Evolutionary conservation across 371 early-diverging fungal genomes (phyloP), one percentile per base, ranked within the genome.

Genomic region (Mortierella sp.): DNA sequence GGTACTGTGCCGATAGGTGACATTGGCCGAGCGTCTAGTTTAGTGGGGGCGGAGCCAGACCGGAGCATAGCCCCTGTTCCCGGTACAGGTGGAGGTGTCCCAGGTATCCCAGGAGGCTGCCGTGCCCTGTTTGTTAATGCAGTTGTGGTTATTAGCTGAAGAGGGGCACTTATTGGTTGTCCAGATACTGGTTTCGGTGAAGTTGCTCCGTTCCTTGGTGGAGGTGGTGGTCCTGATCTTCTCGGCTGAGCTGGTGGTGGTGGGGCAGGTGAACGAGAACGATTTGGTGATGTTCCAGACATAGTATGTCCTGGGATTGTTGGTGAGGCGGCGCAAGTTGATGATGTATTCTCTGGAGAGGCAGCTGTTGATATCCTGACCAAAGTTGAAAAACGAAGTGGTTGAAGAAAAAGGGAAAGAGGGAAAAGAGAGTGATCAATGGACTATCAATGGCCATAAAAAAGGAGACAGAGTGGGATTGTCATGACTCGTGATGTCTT

Each of bases 201-300:
- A 10, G 35, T 57, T 57, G 57, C 57, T 34, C 57, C 57, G 34
- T 57, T 57, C n/a, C 57, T 29, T n/a, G 57, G 57, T 17, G 57
- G 57, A 10, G 57, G 57, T n/a, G 57, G 57, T 2, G 57, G 57
- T 0, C 57, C 68, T 67, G 29, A 26, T 53, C 53, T 53, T 53
- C 53, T 53, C 26, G 53, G 53, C 10, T 53, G 53, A 13, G 53
- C 53, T 26, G 53, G 53, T 9, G 53, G 53, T 8, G 53, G 53
- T 53, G 53, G 53, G 5, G 51, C 51, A 23, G 53, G 53, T 28
- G 53, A 53, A 26, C 53, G 53, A 26, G 53, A 53, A 12, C 53
- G 53, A 28, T 53, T 53, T 26, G 28, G 53, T 10, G 53, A 53
- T 53, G 28, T 9, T 53, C 15, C 53, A 26, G 53, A 53, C 53